These are phyloP conservation scores for Trichoderma parareesei DNA, from an alignment of 495 filamentous ascomycete genomes.

Conservation along the genomic window DNA sequence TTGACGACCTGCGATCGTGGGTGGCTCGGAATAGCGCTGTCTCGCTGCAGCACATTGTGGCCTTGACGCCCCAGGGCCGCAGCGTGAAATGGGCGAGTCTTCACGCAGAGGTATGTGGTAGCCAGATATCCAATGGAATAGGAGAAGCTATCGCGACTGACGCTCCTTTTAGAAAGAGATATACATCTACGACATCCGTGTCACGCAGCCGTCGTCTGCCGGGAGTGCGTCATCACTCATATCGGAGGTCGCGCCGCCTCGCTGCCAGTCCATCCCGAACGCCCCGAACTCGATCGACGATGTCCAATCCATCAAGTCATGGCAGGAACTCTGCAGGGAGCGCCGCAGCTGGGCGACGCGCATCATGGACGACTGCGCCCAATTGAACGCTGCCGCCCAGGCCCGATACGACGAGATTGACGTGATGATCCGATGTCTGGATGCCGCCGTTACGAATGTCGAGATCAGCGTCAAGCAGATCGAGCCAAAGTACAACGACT, in stretches of 20 bases:
- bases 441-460: slow-evolving; percentile 74
- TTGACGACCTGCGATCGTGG: slow-evolving; percentile 63
- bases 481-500: slow-evolving; percentile 64
- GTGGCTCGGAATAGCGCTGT: slow-evolving; percentile 60
- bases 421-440: slow-evolving; percentile 62
- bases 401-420: slow-evolving; percentile 55
- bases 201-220: slow-evolving; percentile 42
- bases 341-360: slow-evolving; percentile 66
- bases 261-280: slow-evolving; percentile 46
- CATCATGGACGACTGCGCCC: slow-evolving; percentile 54
- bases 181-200: slow-evolving; percentile 74
- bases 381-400: slow-evolving; percentile 43
- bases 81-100: slow-evolving; percentile 69
- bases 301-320: slow-evolving; percentile 66
- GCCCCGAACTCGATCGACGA: slow-evolving; percentile 68
- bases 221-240: slow-evolving; percentile 30
- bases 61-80: slow-evolving; percentile 75
- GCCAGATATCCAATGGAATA: neutral
- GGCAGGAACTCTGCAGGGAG: slow-evolving; percentile 70
- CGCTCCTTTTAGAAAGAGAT: slow-evolving; percentile 60
- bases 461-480: slow-evolving; percentile 65
- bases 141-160: slow-evolving; percentile 10
- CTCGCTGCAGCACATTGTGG: slow-evolving; percentile 61
- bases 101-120: slow-evolving; percentile 57
- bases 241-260: slow-evolving; percentile 48